Evolutionary conservation across 108 stramenopile genomes (phyloP).

Genomic region (Nitzschia putrida): DNA sequence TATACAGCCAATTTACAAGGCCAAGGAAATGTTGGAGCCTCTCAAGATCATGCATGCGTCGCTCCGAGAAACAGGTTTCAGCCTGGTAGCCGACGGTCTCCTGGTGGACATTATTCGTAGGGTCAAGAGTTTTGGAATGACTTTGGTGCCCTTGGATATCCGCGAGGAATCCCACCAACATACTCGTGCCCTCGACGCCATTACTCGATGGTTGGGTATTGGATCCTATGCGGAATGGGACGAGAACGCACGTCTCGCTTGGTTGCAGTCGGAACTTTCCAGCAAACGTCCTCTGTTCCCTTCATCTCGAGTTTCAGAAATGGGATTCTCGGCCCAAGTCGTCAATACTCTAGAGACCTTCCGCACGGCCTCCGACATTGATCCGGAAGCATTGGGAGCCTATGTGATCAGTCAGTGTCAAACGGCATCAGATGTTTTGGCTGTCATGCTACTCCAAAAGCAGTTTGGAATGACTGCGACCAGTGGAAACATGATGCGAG

Average conservation of each 20-base stretch:
- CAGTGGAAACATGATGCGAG: constrained; percentile 87
- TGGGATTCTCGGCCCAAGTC: constrained; percentile 60
- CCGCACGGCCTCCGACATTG: constrained; percentile 68
- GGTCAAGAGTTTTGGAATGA: constrained; percentile 86
- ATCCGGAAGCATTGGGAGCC: constrained; percentile 87
- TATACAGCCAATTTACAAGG: constrained; percentile 63
- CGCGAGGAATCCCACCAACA: constrained; percentile 94
- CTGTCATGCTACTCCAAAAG: constrained; percentile 95
- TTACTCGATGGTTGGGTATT: constrained; percentile 89
- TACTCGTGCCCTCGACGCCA: constrained; percentile 89
- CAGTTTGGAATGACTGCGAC: constrained; percentile 85
- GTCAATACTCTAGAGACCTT: constrained; percentile 78
- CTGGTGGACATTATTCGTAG: constrained; percentile 93
- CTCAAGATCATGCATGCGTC: constrained; percentile 85
- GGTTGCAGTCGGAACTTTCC: constrained; percentile 84
- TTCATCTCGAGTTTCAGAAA: constrained; percentile 55
- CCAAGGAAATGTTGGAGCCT: constrained; percentile 76
- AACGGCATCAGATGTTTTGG: constrained; percentile 92
- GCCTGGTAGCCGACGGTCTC: constrained; percentile 85
- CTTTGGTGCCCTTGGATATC: constrained; percentile 92
- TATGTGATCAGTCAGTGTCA: constrained; percentile 95
- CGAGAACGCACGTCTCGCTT: constrained; percentile 84
- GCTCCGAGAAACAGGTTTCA: constrained; percentile 79
- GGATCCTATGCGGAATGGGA: constrained; percentile 93
- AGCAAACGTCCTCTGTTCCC: constrained; percentile 88